Evolutionary conservation across 352 stramenopile genomes (phyloP).

Genomic region (Pythium catenulatum): DNA sequence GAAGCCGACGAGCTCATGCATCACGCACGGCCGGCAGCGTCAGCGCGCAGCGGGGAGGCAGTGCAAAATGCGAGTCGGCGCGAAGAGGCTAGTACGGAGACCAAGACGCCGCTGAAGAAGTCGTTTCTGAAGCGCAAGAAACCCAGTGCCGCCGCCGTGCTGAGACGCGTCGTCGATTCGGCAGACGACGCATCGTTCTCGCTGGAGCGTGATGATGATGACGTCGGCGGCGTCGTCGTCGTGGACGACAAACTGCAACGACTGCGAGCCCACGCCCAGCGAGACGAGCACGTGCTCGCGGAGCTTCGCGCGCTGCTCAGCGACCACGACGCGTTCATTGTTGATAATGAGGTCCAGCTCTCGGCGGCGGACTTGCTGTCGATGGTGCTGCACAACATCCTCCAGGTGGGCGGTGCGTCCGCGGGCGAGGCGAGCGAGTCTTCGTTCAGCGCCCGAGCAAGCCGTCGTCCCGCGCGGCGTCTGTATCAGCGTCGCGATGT

Average conservation of each 20-base stretch:
- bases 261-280: not conserved
- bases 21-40: no score
- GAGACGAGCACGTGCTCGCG: conserved; percentile 35
- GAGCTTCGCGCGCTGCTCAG: conserved; percentile 59
- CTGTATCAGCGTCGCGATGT: conserved; percentile 24
- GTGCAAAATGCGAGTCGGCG: not conserved
- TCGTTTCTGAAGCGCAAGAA: conserved; percentile 79
- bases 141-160: not conserved
- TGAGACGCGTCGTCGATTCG: no score
- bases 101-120: conserved; percentile 60
- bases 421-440: not conserved
- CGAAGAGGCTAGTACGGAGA: not conserved
- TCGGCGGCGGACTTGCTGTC: conserved; percentile 62
- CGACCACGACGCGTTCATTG: conserved; percentile 62
- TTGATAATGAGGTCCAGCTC: conserved; percentile 62
- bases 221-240: not conserved
- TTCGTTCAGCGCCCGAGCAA: not conserved
- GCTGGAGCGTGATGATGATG: no score
- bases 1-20: no score
- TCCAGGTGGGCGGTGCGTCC: conserved; percentile 65
- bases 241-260: not conserved
- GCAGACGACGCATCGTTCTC: no score
- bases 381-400: conserved; percentile 68
- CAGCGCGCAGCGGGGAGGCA: no score
- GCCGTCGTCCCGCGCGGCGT: not conserved